Conservation (phyloP, 2,329 filamentous ascomycete genomes). For the Dactylellina cionopaga region DNA sequence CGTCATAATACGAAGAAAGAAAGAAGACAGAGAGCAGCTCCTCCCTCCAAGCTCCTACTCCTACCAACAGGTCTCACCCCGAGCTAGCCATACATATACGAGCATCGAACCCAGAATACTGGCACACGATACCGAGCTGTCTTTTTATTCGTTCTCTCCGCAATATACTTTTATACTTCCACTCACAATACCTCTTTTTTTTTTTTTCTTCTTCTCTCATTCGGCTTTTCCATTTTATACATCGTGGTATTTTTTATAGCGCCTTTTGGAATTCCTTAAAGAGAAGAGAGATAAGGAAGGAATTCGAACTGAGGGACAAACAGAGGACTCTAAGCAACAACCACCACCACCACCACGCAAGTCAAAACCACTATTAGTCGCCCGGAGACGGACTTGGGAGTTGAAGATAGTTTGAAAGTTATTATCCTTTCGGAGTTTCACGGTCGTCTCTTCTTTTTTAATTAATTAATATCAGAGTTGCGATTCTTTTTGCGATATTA, state of each 20-base stretch:
- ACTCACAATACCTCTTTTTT: too few relatives aligned
- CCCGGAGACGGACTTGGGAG: too few relatives aligned
- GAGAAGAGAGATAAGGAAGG: background rate
- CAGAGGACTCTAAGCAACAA: too few relatives aligned
- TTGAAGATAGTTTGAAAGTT: too few relatives aligned
- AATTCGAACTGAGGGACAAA: background rate
- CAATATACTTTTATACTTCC: background rate
- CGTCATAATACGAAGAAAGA: constrained; percentile 13
- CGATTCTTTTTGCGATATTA: background rate
- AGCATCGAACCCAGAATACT: constrained; percentile 19
- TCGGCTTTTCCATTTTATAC: background rate
- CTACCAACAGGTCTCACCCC: constrained; percentile 17
- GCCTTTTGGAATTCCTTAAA: background rate
- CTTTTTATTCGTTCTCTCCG: constrained; percentile 19
- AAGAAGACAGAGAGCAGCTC: background rate
- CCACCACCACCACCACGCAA: too few relatives aligned
- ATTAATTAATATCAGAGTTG: background rate
- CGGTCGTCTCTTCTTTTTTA: background rate
- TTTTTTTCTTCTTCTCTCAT: constrained; percentile 17
- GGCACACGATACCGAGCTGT: constrained; percentile 21
- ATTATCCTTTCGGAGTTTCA: too few relatives aligned
- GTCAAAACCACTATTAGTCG: too few relatives aligned
- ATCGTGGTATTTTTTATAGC: background rate
- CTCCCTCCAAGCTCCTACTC: too few relatives aligned
- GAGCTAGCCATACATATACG: constrained; percentile 41